phyloP scores from a whole-genome alignment of 768 basidiomycete genomes.

The Mycena vulgaris region DNA sequence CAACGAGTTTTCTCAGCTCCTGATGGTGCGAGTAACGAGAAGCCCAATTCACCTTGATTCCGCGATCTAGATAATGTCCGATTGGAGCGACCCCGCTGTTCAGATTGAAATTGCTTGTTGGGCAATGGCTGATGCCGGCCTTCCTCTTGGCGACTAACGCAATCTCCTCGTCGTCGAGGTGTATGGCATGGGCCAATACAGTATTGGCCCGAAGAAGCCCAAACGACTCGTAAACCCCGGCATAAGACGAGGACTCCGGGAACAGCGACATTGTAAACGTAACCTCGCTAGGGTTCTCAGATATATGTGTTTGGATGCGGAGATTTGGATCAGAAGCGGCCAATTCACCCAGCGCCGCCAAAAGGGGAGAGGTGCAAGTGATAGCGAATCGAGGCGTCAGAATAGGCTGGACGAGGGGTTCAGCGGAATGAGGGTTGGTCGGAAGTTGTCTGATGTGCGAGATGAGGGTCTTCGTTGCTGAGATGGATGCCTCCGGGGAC shows the following conservation, averaged over 20 bases:
- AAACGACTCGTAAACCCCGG: conserved; percentile 85
- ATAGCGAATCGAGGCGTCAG: conserved; percentile 98
- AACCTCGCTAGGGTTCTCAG: conserved; percentile 87
- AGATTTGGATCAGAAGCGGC: conserved; percentile 73
- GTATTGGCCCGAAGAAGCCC: conserved; percentile 86
- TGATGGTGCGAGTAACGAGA: background rate
- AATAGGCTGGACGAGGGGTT: conserved; percentile 87
- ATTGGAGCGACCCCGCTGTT: conserved; percentile 89
- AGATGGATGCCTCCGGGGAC: conserved; percentile 70
- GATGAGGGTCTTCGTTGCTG: conserved; percentile 76
- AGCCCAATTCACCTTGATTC: conserved; percentile 78
- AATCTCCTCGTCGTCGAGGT: conserved; percentile 82
- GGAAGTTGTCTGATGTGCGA: conserved; percentile 75
- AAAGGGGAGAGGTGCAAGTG: conserved; percentile 82
- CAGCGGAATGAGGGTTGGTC: conserved; percentile 46
- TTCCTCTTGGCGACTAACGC: conserved; percentile 73
- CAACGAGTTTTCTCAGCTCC: background rate
- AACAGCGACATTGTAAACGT: conserved; percentile 76
- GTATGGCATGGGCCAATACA: conserved; percentile 90
- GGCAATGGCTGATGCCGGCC: conserved; percentile 93
- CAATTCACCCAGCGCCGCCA: conserved; percentile 73
- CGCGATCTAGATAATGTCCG: conserved; percentile 83
- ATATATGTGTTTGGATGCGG: conserved; percentile 93
- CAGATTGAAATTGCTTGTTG: conserved; percentile 94
- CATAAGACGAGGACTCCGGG: conserved; percentile 75